A percentile compares a stretch with the other conserved stretches of the same genome.
These are phyloP conservation scores for Pseudohalonectria lignicola DNA, from an alignment of 2,329 filamentous ascomycete genomes.

Conservation along the genomic window DNA sequence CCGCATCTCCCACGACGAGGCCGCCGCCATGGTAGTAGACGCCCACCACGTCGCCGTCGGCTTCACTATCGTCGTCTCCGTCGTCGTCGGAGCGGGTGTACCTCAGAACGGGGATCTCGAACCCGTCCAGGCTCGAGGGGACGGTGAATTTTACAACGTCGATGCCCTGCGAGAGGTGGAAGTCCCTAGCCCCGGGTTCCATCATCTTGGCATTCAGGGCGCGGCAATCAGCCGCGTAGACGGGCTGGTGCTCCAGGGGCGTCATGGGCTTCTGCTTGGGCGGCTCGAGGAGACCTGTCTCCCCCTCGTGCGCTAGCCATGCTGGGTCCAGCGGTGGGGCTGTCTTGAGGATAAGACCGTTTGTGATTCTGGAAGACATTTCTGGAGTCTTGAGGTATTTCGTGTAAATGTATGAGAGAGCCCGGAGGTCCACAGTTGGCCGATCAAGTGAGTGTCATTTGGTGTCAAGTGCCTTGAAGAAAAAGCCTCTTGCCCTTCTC, in stretches of 20 bases:
- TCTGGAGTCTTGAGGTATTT: no score
- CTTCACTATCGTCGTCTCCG: constrained; percentile 17
- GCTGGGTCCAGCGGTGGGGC: constrained; percentile 26
- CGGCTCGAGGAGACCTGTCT: no score
- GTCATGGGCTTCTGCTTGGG: constrained; percentile 15
- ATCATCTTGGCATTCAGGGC: constrained; percentile 23
- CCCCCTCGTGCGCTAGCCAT: constrained; percentile 29
- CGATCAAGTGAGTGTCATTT: no score
- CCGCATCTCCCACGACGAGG: constrained; percentile 32
- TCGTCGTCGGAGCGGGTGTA: constrained; percentile 12
- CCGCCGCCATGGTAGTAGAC: constrained; percentile 39
- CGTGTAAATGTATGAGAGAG: no score
- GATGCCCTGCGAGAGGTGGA: constrained; percentile 23
- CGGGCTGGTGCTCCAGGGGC: constrained; percentile 21
- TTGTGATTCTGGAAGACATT: no score
- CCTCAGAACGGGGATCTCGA: constrained; percentile 23
- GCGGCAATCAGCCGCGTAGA: constrained; percentile 29
- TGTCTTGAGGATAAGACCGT: constrained; percentile 16
- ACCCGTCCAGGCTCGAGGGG: constrained; percentile 19
- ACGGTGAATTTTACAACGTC: constrained; percentile 15
- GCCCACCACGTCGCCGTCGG: no score
- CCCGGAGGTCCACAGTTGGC: no score
- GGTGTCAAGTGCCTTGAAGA: no score
- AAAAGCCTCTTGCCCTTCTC: no score
- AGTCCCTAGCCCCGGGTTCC: constrained; percentile 20